Base-by-base conservation (phyloP, 192 early-diverging fungal species). In the Coemansia asiatica region DNA sequence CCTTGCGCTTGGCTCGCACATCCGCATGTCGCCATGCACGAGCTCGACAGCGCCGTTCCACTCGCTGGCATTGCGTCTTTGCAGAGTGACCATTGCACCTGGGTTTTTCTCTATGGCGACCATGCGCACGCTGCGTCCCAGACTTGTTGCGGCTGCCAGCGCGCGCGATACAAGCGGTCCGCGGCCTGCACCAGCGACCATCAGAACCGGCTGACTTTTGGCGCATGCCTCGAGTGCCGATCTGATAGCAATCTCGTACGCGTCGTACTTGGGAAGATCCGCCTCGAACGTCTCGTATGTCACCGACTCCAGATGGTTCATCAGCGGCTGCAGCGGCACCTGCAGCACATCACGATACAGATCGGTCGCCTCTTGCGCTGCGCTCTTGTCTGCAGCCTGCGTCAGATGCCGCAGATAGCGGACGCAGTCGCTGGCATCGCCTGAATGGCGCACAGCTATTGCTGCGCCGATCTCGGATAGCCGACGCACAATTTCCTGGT, bases 221-320 rank as follows among this genome's bases (percentile, higher is more conserved):
- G 69, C 18, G 58, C 53, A 15, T 71, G 68, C 56, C 56, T 76
- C 60, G 2, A 92, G 66, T 10, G 89, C 89, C 22, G 74, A 71
- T 26, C 76, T 66, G 28, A 90, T 80, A 6, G 89, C 92, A 67
- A 84, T 67, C 71, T 96, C 94, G 75, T 98, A 98, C 65, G 88
- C 86, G 53, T 87, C 82, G 80, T 99, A 99, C 73, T 99, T 99
- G 44, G 94, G 86, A 15, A 91, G 90, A 76, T 97, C 95, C 51
- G 89, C 91, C 73, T 98, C 97, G 83, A 98, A 99, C 0, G 92
- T 92, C 78, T 95, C 92, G 78, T 99, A 99, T 1, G 95, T 98
- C 5, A 85, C 88, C 8, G 92, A 91, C 51, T 94, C 95, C 31
- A 99, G 83, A 66, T 99, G 92, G 65, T 98, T 93, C 88, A 94